Conservation (phyloP, 306 rosid genomes). For the Vicia villosa region DNA sequence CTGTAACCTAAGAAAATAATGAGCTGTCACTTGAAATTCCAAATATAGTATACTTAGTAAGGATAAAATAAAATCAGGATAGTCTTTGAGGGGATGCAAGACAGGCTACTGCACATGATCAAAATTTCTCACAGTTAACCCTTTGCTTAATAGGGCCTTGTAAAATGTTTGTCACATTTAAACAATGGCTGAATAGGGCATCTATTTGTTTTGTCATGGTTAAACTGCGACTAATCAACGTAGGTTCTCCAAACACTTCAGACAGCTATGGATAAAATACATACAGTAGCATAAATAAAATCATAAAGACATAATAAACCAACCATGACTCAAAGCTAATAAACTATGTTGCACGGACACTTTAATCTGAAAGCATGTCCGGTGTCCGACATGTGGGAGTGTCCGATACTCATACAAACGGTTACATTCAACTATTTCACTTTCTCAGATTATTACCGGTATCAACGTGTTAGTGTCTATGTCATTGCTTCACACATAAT, state of each 20-base stretch:
- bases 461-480: not conserved
- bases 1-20: slow-evolving; percentile 19
- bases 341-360: not conserved
- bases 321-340: slow-evolving; percentile 9
- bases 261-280: not conserved
- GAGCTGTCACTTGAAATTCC: slow-evolving; percentile 3
- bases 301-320: slow-evolving; percentile 7
- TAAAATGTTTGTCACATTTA: no score
- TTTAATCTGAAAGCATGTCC: not conserved
- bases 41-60: not conserved
- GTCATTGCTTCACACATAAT: not conserved
- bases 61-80: no score
- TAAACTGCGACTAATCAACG: no score
- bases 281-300: not conserved
- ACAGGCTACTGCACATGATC: no score
- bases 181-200: no score
- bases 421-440: not conserved
- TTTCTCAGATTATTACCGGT: not conserved
- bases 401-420: not conserved
- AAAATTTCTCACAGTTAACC: no score
- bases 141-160: no score
- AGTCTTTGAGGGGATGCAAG: no score
- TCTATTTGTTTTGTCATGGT: no score
- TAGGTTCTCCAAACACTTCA: no score
- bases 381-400: not conserved